Evolutionary conservation across 306 rosid species (phyloP), one percentile per base, ranked within the genome.

Genomic region (Dryas alaskensis): DNA sequence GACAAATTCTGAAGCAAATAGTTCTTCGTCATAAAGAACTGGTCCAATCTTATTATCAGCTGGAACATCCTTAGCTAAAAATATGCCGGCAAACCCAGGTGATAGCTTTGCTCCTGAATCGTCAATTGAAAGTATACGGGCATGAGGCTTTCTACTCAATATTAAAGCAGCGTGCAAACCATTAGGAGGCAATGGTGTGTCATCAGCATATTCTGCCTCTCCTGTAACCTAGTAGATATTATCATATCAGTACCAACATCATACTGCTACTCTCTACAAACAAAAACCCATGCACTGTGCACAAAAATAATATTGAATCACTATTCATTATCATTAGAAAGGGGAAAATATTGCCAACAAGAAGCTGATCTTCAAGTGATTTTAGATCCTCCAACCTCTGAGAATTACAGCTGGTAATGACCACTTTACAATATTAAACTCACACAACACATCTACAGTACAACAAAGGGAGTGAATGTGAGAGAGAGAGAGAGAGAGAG

Each of bases 111-210:
- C 97, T 74, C 54, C 78, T 55, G 88, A 88, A 79, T 81, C 91
- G 66, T 94, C 88, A 66, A 94, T 77, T 65, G 84, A 78, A 88
- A 84, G 75, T 55, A 94, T 89, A 71, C 87, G 89, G 61, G 97
- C 98, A 87, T 94, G 98, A 72, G 97, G 94, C 75, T 85, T 91
- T 78, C 60, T 83, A 86, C 97, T 94, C 89, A 94, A 77, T 73
- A 94, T 80, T 45, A 94, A 85, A 80, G 91, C 92, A 68, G 97
- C 96, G 81, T 94, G 98, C 85, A 91, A 77, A 81, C 96, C 84
- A 68, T 85, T 87, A 52, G 83, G 83, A 79, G 97, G 91, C 80
- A 89, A 66, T 47, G 77, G 86, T 57, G 81, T 73, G 78, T 94
- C 98, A 77, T 88, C 98, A 16, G 88, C 86, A 82, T 94, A 94